Evolutionary conservation across 2,329 filamentous ascomycete species (phyloP).

Genomic region (Arthrobotrys sphaeroides): DNA sequence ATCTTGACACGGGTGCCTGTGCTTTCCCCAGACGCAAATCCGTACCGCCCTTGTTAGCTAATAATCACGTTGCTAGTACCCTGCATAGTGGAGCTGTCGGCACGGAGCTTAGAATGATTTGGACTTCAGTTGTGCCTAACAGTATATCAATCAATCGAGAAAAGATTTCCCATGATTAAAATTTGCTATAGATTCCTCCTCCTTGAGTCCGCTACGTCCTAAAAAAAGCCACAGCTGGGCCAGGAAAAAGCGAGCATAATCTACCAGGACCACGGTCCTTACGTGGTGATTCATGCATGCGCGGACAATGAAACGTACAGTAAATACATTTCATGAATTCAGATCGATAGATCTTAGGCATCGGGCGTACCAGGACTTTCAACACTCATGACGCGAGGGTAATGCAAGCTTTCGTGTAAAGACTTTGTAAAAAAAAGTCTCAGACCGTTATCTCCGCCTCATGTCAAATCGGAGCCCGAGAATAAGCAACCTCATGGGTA

Average conservation of each 20-base stretch:
- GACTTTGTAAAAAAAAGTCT: background rate
- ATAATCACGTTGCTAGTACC: conserved; percentile 5
- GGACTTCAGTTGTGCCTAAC: background rate
- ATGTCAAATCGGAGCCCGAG: background rate
- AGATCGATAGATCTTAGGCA: no score
- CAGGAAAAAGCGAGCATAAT: background rate
- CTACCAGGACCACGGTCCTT: background rate
- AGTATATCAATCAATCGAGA: background rate
- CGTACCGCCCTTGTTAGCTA: conserved; percentile 8
- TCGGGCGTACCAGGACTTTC: background rate
- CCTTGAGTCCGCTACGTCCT: background rate
- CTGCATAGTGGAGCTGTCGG: background rate
- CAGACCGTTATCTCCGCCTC: conserved; percentile 15
- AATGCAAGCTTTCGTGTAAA: conserved; percentile 16
- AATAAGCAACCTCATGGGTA: background rate
- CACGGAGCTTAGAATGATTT: background rate
- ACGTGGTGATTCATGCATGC: background rate
- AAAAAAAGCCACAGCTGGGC: background rate
- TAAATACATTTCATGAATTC: background rate
- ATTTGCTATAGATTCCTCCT: background rate
- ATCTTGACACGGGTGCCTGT: background rate
- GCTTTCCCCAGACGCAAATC: conserved; percentile 2
- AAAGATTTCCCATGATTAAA: background rate
- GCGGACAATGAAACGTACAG: no score
- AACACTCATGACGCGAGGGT: conserved; percentile 11